A percentile compares a stretch with the other conserved stretches of the same genome.
Conservation (phyloP, 306 rosid genomes). For the Acmispon strigosus region DNA sequence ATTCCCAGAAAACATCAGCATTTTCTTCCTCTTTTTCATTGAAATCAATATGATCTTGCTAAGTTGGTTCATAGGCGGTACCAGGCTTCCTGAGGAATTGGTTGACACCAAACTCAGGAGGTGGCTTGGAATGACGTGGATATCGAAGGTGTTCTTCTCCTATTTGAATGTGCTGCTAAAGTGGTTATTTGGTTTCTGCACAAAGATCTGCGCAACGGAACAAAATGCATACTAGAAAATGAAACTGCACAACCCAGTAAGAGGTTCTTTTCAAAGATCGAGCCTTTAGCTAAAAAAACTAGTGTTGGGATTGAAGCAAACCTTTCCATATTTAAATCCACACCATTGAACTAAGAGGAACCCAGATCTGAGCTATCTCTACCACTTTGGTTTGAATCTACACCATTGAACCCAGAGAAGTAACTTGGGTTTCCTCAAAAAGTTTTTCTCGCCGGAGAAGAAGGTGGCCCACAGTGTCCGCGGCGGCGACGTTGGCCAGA, state of each 20-base stretch:
- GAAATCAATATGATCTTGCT: slow-evolving; percentile 15
- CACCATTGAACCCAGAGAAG: too few species aligned
- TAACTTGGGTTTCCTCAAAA: too few species aligned
- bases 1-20: slow-evolving; percentile 46
- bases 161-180: slow-evolving; percentile 29
- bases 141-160: slow-evolving; percentile 42
- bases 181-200: slow-evolving; percentile 12
- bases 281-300: too few species aligned
- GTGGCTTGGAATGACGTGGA: slow-evolving; percentile 51
- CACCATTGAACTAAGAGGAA: too few species aligned
- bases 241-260: slow-evolving; percentile 20
- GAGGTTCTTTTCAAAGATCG: too few species aligned
- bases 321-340: too few species aligned
- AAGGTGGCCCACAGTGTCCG: too few species aligned
- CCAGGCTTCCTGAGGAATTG: slow-evolving; percentile 49
- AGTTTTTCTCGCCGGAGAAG: too few species aligned
- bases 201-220: slow-evolving; percentile 11
- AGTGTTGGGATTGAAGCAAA: too few species aligned
- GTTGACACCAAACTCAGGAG: slow-evolving; percentile 72
- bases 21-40: not conserved
- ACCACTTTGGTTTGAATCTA: too few species aligned
- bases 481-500: too few species aligned
- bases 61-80: slow-evolving; percentile 11
- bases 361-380: too few species aligned
- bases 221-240: slow-evolving; percentile 14